A percentile compares a stretch with the other conserved stretches of the same genome.
Evolutionary conservation across 768 basidiomycete genomes (phyloP).

Genomic region (Phlebiopsis gigantea): DNA sequence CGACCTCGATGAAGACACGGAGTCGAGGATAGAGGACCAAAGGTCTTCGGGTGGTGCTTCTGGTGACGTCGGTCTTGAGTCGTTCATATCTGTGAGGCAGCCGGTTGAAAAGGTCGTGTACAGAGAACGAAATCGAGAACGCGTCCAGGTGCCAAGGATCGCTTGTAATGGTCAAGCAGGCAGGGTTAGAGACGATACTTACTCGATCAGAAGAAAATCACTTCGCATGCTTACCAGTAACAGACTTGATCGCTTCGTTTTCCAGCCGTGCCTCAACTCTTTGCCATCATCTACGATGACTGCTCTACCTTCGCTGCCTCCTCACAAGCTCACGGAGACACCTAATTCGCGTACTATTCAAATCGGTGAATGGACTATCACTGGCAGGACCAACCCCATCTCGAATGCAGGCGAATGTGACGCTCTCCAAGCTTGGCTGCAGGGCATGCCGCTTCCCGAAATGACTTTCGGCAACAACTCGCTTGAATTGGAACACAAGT

Average conservation of each 20-base stretch:
- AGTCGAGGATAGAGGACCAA: constrained; percentile 91
- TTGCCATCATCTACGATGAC: background rate
- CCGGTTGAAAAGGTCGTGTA: background rate
- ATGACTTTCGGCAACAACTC: constrained; percentile 93
- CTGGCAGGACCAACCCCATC: constrained; percentile 70
- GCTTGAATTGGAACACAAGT: constrained; percentile 59
- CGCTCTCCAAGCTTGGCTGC: constrained; percentile 53
- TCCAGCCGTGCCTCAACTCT: background rate
- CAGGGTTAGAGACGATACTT: background rate
- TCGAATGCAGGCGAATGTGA: constrained; percentile 76
- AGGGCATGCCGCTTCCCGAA: constrained; percentile 80
- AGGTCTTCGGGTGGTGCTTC: constrained; percentile 74
- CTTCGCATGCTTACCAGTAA: background rate
- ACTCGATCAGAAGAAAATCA: background rate
- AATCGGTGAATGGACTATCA: constrained; percentile 63
- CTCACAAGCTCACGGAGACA: constrained; percentile 63
- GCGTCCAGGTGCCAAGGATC: background rate
- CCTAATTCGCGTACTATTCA: constrained; percentile 66
- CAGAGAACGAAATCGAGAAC: background rate
- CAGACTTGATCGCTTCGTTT: background rate
- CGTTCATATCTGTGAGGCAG: constrained; percentile 25
- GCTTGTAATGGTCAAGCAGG: background rate
- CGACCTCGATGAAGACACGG: constrained; percentile 74
- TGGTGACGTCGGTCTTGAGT: constrained; percentile 61
- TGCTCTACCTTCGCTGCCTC: constrained; percentile 40